Percentiles rank a stretch among this genome's conserved stretches.
These are phyloP conservation scores for Kodamaea laetipori DNA, from an alignment of 805 yeast species.

Conservation along the genomic window DNA sequence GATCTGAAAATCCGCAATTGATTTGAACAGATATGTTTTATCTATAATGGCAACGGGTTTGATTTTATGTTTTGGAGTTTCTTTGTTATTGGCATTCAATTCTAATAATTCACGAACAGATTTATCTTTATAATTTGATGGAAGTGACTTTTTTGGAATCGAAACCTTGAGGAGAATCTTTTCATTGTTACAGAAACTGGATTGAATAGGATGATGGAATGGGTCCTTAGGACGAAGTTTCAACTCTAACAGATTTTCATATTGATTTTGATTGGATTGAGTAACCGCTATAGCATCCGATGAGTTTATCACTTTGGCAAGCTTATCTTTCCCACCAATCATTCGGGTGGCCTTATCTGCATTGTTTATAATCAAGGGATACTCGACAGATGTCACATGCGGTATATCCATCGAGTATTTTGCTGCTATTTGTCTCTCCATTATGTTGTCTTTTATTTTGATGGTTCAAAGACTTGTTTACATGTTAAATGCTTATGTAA, in stretches of 20 bases:
- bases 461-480: neutral
- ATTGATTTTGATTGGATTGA: conserved; percentile 13
- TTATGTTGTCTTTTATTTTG: neutral
- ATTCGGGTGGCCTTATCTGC: conserved; percentile 61
- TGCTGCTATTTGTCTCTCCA: conserved; percentile 38
- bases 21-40: conserved; percentile 74
- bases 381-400: conserved; percentile 71
- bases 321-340: conserved; percentile 62
- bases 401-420: conserved; percentile 72
- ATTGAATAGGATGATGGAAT: conserved; percentile 64
- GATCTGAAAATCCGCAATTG: conserved; percentile 85
- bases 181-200: conserved; percentile 54
- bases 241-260: conserved; percentile 43
- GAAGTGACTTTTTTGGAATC: conserved; percentile 57
- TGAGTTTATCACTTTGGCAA: conserved; percentile 44
- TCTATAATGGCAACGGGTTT: conserved; percentile 69
- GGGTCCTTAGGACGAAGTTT: conserved; percentile 41
- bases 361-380: conserved; percentile 72
- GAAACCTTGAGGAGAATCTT: conserved; percentile 60
- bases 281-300: conserved; percentile 22
- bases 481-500: neutral
- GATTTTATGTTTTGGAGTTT: conserved; percentile 38
- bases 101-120: conserved; percentile 45
- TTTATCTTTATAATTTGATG: conserved; percentile 39
- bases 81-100: conserved; percentile 28